A percentile compares a stretch with the other conserved stretches of the same genome.
Conservation (phyloP, 1,284 basidiomycete species). For the Marasmius sp. region DNA sequence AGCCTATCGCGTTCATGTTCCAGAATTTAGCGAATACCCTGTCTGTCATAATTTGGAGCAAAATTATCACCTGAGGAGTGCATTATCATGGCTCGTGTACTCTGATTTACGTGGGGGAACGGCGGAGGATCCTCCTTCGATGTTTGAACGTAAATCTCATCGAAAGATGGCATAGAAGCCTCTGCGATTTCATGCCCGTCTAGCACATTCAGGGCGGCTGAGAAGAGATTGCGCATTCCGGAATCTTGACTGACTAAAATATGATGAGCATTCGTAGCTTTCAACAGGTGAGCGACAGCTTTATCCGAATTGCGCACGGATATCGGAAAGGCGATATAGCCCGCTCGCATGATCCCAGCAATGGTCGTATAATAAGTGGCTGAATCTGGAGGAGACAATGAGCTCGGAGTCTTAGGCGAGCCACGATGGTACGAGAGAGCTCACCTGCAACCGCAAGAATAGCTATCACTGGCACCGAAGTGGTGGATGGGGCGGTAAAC, state of each 20-base stretch:
- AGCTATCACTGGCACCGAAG: neutral
- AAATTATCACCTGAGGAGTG: conserved; percentile 13
- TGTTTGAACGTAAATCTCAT: neutral
- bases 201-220: neutral
- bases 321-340: conserved; percentile 18
- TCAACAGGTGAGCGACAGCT: conserved; percentile 19
- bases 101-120: neutral
- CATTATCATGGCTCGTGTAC: conserved; percentile 2
- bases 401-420: neutral
- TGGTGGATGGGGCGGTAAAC: too few relatives aligned
- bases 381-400: neutral
- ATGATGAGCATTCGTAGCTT: conserved; percentile 6
- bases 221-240: conserved; percentile 1
- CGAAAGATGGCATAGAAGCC: neutral
- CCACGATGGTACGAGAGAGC: conserved; percentile 7
- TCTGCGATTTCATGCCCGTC: neutral
- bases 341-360: conserved; percentile 15
- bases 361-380: conserved; percentile 8
- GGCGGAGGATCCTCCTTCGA: neutral
- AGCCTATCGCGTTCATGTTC: conserved; percentile 18
- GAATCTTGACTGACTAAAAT: conserved; percentile 13
- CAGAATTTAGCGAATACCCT: neutral
- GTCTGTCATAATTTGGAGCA: neutral
- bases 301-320: conserved; percentile 20
- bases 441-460: neutral